Base-by-base conservation (phyloP, 2,329 filamentous ascomycete species). In the Penicillium vulpinum region DNA sequence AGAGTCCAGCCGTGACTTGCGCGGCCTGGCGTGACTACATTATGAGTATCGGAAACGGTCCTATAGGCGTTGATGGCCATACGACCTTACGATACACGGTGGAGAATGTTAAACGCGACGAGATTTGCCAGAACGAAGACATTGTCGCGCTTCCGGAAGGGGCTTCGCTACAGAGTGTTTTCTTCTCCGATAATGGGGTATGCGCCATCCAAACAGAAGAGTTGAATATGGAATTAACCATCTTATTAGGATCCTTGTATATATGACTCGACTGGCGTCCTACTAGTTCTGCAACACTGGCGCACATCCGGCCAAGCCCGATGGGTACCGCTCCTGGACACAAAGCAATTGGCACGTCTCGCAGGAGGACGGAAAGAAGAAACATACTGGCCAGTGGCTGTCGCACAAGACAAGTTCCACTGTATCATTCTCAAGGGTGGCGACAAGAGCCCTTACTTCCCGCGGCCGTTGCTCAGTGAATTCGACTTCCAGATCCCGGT, bases 401-500 rank as follows among this genome's bases (percentile, higher is more conserved):
- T 97, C 1, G 91, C 93, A 2, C 87, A 92, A 67, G 84, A 89
- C 69, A 93, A 89, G 69, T 99, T 99, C 75, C 93, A 97, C 81
- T 99, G 95, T 78, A 97, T 99, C 76, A 97, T 99, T 67, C 87
- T 99, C 70, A 99, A 99, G 77, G 94, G 94, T 61, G 90, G 89
- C 35, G 94, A 99, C 71, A 85, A 88, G 70, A 91, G 97, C 70
- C 92, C 93, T 0, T 97, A 94, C 78, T 97, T 93, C 77, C 94
- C 91, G 11, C 87, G 90, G 10, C 92, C 91, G 2, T 80, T 97
- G 36, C 87, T 99, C 35, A 92, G 88, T 40, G 94, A 99, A 73
- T 99, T 99, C 70, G 90, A 92, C 47, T 96, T 99, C 72, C 86
- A 88, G 41, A 84, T 99, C 18, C 94, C 95, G 0, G 79, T 97